Conservation (phyloP, 441 rosid species). For the Geranium incanum region DNA sequence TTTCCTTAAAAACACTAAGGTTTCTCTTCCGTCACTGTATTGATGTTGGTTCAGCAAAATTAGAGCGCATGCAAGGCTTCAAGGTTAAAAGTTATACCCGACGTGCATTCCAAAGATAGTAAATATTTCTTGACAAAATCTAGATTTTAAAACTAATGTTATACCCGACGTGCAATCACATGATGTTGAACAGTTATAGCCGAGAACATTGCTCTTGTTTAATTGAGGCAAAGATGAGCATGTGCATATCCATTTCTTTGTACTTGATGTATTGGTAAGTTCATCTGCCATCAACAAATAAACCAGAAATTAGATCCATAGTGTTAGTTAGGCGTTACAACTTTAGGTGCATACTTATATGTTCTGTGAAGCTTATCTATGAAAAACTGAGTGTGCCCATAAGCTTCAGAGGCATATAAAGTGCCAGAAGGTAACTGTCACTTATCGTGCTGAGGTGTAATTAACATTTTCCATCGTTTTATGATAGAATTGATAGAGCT, state of each 20-base stretch:
- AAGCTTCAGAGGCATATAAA: not conserved
- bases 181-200: conserved; percentile 65
- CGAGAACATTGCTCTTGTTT: conserved; percentile 37
- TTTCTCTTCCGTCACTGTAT: not conserved
- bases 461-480: conserved; percentile 3
- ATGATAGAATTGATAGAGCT: not conserved
- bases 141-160: conserved; percentile 5
- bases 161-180: conserved; percentile 81
- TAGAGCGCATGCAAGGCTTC: not conserved
- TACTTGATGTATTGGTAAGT: conserved; percentile 34
- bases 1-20: too few species aligned
- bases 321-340: not conserved
- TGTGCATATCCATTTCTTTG: conserved; percentile 62
- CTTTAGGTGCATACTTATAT: not conserved
- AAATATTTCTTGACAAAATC: conserved; percentile 2
- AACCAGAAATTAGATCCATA: conserved; percentile 14
- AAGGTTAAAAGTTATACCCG: not conserved
- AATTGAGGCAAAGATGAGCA: conserved; percentile 44
- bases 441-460: not conserved
- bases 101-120: conserved; percentile 8
- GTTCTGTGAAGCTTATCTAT: conserved; percentile 3
- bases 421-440: conserved; percentile 4
- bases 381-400: not conserved
- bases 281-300: conserved; percentile 37
- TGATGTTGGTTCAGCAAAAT: not conserved